phyloP scores from a whole-genome alignment of 2,329 filamentous ascomycete species.

The Ophiostoma novo-ulmi region DNA sequence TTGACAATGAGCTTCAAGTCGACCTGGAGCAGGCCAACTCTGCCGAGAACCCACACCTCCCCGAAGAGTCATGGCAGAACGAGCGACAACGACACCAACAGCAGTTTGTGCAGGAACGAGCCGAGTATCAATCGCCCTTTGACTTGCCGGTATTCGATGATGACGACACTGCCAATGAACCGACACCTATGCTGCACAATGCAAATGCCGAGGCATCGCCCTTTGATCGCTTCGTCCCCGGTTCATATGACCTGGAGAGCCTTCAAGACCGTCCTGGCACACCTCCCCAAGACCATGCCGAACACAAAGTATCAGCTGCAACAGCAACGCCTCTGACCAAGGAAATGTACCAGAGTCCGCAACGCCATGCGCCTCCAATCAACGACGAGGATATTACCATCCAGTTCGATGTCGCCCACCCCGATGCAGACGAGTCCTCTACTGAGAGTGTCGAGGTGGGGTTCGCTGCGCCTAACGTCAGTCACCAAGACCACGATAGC shows the following conservation, averaged over 20 bases:
- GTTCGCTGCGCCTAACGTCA: neutral
- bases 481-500: neutral
- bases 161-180: conserved; percentile 35
- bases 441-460: neutral
- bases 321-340: neutral
- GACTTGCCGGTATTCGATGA: conserved; percentile 33
- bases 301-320: neutral
- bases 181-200: neutral
- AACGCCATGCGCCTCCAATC: neutral
- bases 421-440: neutral
- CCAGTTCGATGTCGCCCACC: neutral
- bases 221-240: conserved; percentile 22
- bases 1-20: conserved; percentile 67
- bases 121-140: conserved; percentile 28
- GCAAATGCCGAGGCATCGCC: neutral
- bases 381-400: neutral
- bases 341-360: conserved; percentile 3
- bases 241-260: conserved; percentile 23
- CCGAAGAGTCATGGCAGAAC: neutral
- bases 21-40: conserved; percentile 41
- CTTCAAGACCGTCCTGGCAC: conserved; percentile 20
- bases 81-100: neutral
- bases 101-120: conserved; percentile 17
- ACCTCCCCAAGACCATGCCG: conserved; percentile 16
- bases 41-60: neutral